Conservation (phyloP, 1,139 yeast genomes). For the Ashbya aceris region DNA sequence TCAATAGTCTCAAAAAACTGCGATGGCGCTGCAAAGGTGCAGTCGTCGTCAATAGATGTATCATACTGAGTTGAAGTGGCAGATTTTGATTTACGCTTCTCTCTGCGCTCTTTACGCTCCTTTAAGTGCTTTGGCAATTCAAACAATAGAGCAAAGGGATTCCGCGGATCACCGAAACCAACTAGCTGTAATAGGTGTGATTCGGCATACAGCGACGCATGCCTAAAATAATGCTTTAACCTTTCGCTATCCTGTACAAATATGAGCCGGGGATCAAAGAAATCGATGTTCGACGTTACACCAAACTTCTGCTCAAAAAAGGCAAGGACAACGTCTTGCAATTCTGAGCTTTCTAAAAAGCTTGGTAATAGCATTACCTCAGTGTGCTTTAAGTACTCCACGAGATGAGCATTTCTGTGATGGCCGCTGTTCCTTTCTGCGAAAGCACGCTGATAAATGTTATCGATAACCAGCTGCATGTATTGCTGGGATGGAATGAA, state of each 20-base stretch:
- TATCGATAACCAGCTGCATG: conserved; percentile 65
- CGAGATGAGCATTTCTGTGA: conserved; percentile 25
- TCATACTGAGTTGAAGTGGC: conserved; percentile 8
- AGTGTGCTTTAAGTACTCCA: conserved; percentile 30
- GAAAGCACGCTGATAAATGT: conserved; percentile 62
- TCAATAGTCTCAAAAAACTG: conserved; percentile 25
- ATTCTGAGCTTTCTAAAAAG: conserved; percentile 38
- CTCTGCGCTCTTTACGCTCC: conserved; percentile 64
- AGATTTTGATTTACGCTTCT: conserved; percentile 43
- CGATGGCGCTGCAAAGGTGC: not conserved
- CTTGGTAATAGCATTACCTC: conserved; percentile 34
- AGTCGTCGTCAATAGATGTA: conserved; percentile 33
- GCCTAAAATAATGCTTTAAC: conserved; percentile 65
- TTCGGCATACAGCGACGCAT: conserved; percentile 64
- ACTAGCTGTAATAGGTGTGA: conserved; percentile 64
- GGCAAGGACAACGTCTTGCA: conserved; percentile 56
- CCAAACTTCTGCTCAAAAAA: conserved; percentile 63
- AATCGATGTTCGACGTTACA: conserved; percentile 40
- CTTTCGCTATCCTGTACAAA: conserved; percentile 43
- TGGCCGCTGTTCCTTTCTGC: conserved; percentile 30
- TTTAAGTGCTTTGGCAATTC: conserved; percentile 61
- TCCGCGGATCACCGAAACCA: conserved; percentile 67
- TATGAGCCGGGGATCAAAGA: conserved; percentile 43
- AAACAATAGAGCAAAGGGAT: conserved; percentile 67
- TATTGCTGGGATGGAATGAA: conserved; percentile 76